These are phyloP conservation scores for Rutstroemia sp. DNA, from an alignment of 2,329 filamentous ascomycete species.

Conservation along the genomic window DNA sequence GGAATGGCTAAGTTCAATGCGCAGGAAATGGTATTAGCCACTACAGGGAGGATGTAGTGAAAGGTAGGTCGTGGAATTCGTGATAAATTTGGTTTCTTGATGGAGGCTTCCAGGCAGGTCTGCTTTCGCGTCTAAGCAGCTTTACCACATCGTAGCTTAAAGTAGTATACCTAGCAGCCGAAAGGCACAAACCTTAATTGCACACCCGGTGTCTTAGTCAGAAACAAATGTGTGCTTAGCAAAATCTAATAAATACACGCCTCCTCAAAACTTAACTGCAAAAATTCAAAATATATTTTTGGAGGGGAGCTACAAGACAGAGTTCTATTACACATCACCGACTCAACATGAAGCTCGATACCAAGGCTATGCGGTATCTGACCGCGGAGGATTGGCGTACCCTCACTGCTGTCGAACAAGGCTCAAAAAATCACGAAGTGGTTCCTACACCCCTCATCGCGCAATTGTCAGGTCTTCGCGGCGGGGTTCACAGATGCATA, in stretches of 20 bases:
- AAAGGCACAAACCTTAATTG: slow-evolving; percentile 1
- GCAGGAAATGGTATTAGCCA: slow-evolving; percentile 1
- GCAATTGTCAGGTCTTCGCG: slow-evolving; percentile 72
- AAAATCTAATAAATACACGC: neutral
- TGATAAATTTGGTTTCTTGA: slow-evolving; percentile 19
- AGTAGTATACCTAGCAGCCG: slow-evolving; percentile 6
- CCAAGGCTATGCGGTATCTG: slow-evolving; percentile 87
- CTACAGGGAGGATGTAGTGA: slow-evolving; percentile 4
- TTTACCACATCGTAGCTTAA: slow-evolving; percentile 11
- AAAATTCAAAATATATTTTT: slow-evolving; percentile 2
- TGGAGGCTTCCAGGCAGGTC: slow-evolving; percentile 11
- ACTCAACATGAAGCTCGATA: slow-evolving; percentile 80
- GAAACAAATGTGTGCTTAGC: neutral
- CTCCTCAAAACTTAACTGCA: neutral
- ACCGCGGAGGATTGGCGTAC: slow-evolving; percentile 91
- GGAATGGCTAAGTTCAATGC: slow-evolving; percentile 5
- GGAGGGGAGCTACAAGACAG: neutral
- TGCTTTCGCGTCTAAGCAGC: slow-evolving; percentile 12
- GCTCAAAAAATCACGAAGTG: slow-evolving; percentile 93
- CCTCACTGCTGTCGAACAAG: slow-evolving; percentile 85
- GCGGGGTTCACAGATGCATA: slow-evolving; percentile 79
- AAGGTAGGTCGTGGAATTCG: slow-evolving; percentile 26
- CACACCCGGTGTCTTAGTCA: neutral
- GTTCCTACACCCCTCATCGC: slow-evolving; percentile 87
- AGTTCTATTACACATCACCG: neutral